These are phyloP conservation scores for Staphylotrichum tortipilum DNA, from an alignment of 495 filamentous ascomycete genomes.

Conservation along the genomic window DNA sequence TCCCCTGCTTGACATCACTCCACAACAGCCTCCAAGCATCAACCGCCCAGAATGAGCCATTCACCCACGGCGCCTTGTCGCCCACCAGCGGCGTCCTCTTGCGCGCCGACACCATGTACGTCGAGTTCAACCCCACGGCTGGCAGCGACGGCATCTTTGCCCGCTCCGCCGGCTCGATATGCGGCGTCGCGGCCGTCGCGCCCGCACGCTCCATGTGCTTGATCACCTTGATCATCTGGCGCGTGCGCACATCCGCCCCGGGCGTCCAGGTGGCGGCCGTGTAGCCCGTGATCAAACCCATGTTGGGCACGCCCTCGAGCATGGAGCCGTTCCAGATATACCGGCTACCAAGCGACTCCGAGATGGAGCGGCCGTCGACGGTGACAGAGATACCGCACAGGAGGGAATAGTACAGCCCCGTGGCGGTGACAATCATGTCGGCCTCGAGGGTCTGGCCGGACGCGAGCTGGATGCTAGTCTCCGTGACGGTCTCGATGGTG, in stretches of 20 bases:
- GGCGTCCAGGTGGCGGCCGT: conserved; percentile 53
- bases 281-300: conserved; percentile 32
- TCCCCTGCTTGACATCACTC: conserved; percentile 23
- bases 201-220: conserved; percentile 29
- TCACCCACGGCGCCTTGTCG: conserved; percentile 27
- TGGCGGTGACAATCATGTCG: conserved; percentile 70
- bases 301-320: conserved; percentile 33
- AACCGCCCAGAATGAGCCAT: conserved; percentile 21
- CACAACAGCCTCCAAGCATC: conserved; percentile 22
- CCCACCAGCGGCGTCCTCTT: conserved; percentile 26
- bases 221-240: conserved; percentile 30
- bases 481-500: conserved; percentile 54
- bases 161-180: conserved; percentile 12
- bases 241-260: conserved; percentile 28
- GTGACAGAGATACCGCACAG: conserved; percentile 40
- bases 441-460: conserved; percentile 50
- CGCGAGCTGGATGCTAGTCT: conserved; percentile 47
- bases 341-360: conserved; percentile 44
- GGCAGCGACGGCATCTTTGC: conserved; percentile 14
- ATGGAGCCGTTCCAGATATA: conserved; percentile 47
- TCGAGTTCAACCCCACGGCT: conserved; percentile 20
- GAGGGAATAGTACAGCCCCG: conserved; percentile 54
- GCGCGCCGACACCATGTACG: conserved; percentile 24
- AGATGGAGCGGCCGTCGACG: conserved; percentile 48
- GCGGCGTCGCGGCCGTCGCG: conserved; percentile 23